phyloP scores from a whole-genome alignment of 192 early-diverging fungal species.

The Coemansia sp. region DNA sequence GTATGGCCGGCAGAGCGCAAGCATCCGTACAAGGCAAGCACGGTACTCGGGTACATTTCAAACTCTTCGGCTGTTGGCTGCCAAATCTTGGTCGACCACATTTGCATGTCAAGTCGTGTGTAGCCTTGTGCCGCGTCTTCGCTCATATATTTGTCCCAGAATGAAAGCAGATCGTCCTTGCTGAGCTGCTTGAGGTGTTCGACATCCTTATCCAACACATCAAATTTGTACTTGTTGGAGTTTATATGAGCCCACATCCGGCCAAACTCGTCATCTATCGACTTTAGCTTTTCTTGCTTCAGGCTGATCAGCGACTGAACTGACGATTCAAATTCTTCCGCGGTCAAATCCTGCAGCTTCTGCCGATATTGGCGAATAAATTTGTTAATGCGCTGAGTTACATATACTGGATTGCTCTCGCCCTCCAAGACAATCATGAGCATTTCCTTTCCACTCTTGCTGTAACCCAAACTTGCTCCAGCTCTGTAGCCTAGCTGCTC shows the following conservation, averaged over 20 bases:
- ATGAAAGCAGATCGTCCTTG: constrained; percentile 30
- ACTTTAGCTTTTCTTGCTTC: constrained; percentile 68
- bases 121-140: constrained; percentile 18
- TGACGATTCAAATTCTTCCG: constrained; percentile 62
- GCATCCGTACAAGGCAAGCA: background rate
- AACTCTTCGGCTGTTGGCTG: background rate
- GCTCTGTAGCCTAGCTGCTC: constrained; percentile 72
- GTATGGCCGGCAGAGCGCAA: background rate
- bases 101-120: background rate
- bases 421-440: constrained; percentile 78
- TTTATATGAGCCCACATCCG: constrained; percentile 67
- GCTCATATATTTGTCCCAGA: constrained; percentile 39
- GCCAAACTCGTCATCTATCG: constrained; percentile 64
- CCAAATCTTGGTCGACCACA: background rate
- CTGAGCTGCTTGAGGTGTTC: constrained; percentile 11
- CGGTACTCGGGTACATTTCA: background rate
- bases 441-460: constrained; percentile 1
- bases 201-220: constrained; percentile 33
- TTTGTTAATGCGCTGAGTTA: constrained; percentile 74
- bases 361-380: constrained; percentile 68
- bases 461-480: background rate
- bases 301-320: constrained; percentile 59
- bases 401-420: constrained; percentile 73
- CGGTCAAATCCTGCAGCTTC: constrained; percentile 49
- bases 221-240: constrained; percentile 74